Evolutionary conservation across 78 protist species (phyloP).

Genomic region (Pelomyxa schiedti): DNA sequence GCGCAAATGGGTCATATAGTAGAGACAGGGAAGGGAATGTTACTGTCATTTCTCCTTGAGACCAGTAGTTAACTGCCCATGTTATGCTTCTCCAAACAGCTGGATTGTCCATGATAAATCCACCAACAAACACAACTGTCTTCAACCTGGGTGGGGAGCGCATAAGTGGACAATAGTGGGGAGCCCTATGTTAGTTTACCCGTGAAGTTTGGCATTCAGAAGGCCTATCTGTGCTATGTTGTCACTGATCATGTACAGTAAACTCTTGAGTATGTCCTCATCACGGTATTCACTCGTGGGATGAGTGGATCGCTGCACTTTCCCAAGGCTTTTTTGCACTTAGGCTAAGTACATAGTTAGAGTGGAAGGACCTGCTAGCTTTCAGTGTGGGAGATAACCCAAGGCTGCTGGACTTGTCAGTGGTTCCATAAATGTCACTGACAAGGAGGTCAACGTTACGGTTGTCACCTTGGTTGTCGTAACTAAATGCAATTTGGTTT

Average conservation of each 20-base stretch:
- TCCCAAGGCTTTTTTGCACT: no score
- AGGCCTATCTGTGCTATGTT: conserved; percentile 57
- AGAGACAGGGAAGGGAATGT: no score
- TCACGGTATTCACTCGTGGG: no score
- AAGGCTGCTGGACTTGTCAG: conserved; percentile 14
- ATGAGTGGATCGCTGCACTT: no score
- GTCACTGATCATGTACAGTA: conserved; percentile 46
- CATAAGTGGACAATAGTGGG: conserved; percentile 11
- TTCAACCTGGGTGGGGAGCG: not conserved
- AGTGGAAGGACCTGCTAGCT: no score
- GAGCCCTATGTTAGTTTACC: conserved; percentile 1
- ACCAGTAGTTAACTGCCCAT: conserved; percentile 16
- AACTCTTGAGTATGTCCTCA: conserved; percentile 1
- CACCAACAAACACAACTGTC: conserved; percentile 1
- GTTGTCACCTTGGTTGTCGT: not conserved
- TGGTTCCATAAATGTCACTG: conserved; percentile 77
- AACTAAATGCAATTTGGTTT: no score
- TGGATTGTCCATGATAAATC: not conserved
- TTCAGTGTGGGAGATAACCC: no score
- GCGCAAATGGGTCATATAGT: no score
- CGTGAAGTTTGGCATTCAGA: conserved; percentile 1
- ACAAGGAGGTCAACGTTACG: conserved; percentile 62
- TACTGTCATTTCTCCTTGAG: conserved; percentile 11
- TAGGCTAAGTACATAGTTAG: no score
- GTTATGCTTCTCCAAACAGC: not conserved